Conservation (phyloP, 768 basidiomycete species). For the Auricularia sp. region DNA sequence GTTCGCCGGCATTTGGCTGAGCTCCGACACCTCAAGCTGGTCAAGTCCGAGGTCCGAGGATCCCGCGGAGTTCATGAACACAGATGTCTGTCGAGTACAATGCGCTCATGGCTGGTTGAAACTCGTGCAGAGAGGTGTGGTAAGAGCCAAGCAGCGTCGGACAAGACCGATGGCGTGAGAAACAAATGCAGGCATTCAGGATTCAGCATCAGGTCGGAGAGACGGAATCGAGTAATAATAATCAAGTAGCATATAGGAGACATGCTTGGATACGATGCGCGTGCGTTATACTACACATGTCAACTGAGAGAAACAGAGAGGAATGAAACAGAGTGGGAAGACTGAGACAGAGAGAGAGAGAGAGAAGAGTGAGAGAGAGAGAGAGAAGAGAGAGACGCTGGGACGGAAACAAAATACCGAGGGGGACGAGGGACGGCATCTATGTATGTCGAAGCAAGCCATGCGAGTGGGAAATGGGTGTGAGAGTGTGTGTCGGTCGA, state of each 20-base stretch:
- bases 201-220: no score
- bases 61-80: no score
- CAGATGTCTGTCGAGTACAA: no score
- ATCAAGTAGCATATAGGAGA: not conserved
- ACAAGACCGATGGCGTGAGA: no score
- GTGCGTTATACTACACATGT: not conserved
- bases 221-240: no score
- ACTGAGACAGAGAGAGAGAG: constrained; percentile 4
- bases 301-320: not conserved
- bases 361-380: not conserved
- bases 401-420: not conserved
- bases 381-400: not conserved
- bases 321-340: not conserved
- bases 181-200: no score
- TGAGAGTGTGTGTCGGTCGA: not conserved
- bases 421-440: not conserved
- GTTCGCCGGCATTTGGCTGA: no score
- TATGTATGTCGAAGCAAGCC: not conserved
- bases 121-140: no score
- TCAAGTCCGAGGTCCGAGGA: no score
- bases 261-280: not conserved
- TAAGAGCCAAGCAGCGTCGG: no score
- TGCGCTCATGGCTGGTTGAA: no score
- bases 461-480: not conserved
- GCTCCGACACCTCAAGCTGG: no score